These are phyloP conservation scores for Phytophthora ramorum DNA, from an alignment of 352 stramenopile species.

Conservation along the genomic window DNA sequence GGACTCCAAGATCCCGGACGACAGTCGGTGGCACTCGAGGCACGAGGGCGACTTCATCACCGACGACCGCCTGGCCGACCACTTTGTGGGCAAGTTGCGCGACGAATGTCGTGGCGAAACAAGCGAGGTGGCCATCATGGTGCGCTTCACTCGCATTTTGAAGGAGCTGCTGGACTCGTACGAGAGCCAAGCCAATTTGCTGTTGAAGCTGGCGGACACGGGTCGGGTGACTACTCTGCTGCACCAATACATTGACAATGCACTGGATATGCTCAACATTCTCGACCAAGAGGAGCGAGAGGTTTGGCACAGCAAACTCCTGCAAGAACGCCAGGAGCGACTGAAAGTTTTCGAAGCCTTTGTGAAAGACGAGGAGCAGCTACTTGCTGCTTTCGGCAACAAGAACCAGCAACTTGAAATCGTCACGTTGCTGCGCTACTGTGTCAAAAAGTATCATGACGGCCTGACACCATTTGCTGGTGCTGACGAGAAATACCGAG, in stretches of 20 bases:
- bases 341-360: slow-evolving; percentile 30
- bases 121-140: slow-evolving; percentile 33
- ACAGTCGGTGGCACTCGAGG: slow-evolving; percentile 35
- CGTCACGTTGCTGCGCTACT: slow-evolving; percentile 37
- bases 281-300: slow-evolving; percentile 10
- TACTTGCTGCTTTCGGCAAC: slow-evolving; percentile 22
- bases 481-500: slow-evolving; percentile 26
- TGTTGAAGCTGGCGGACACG: slow-evolving; percentile 43
- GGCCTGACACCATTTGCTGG: slow-evolving; percentile 29
- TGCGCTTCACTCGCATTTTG: slow-evolving; percentile 31
- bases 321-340: slow-evolving; percentile 23
- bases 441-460: slow-evolving; percentile 34
- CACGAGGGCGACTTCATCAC: slow-evolving; percentile 22
- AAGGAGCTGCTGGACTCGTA: slow-evolving; percentile 38
- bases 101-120: slow-evolving; percentile 16
- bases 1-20: slow-evolving; percentile 35
- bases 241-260: slow-evolving; percentile 34
- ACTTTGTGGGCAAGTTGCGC: slow-evolving; percentile 31
- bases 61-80: slow-evolving; percentile 23
- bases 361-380: slow-evolving; percentile 16
- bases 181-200: slow-evolving; percentile 35
- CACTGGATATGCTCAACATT: slow-evolving; percentile 26
- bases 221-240: slow-evolving; percentile 31
- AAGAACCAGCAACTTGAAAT: slow-evolving; percentile 42
- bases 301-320: slow-evolving; percentile 22